A percentile compares a stretch with the other conserved stretches of the same genome.
phyloP scores from a whole-genome alignment of 1,139 yeast genomes.

The Nematodospora anomalae region DNA sequence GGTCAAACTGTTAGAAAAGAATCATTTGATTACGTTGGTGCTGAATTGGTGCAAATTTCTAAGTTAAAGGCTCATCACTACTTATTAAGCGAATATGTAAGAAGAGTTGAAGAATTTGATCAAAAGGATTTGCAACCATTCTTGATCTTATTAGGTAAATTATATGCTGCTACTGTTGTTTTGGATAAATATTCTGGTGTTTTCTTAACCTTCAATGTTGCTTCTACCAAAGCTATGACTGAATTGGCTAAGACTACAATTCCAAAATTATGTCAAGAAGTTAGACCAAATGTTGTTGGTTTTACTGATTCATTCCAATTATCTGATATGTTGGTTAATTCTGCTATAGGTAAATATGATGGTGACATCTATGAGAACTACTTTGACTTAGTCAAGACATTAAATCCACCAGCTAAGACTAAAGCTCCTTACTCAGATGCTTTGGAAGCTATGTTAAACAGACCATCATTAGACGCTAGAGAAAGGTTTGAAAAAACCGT shows the following conservation, averaged over 20 bases:
- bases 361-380: constrained; percentile 51
- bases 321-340: constrained; percentile 45
- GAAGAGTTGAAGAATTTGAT: constrained; percentile 23
- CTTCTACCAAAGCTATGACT: constrained; percentile 35
- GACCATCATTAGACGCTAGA: constrained; percentile 39
- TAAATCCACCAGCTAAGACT: constrained; percentile 35
- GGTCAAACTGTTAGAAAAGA: constrained; percentile 29
- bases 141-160: constrained; percentile 28
- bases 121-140: constrained; percentile 25
- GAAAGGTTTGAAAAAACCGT: constrained; percentile 38
- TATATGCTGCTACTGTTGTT: constrained; percentile 31
- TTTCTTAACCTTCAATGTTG: constrained; percentile 39
- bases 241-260: constrained; percentile 32
- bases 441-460: constrained; percentile 38
- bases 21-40: constrained; percentile 51
- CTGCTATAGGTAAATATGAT: constrained; percentile 44
- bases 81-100: constrained; percentile 33
- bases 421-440: constrained; percentile 44
- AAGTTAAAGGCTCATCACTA: constrained; percentile 50
- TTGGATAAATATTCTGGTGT: constrained; percentile 41
- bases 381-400: constrained; percentile 37
- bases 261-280: constrained; percentile 35
- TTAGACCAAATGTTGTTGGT: constrained; percentile 47
- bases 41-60: constrained; percentile 58
- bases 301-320: constrained; percentile 51